phyloP scores from a whole-genome alignment of 306 rosid species.

The Ormosia semicastrata region DNA sequence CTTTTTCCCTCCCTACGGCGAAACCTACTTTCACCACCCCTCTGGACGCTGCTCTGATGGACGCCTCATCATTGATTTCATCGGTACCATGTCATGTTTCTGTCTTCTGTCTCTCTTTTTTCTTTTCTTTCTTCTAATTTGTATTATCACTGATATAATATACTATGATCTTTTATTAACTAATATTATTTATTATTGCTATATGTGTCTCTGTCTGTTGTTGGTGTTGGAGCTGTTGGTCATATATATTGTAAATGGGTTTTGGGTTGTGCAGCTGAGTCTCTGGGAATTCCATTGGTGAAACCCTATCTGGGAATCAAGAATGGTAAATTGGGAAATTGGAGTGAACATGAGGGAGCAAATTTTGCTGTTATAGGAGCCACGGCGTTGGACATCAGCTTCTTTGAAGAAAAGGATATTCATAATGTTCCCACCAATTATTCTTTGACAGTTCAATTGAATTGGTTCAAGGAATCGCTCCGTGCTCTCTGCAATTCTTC shows the following conservation, averaged over 20 bases:
- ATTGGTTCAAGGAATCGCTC: slow-evolving; percentile 50
- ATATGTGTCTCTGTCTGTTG: background rate
- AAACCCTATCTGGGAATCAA: slow-evolving; percentile 41
- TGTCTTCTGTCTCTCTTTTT: too few relatives aligned
- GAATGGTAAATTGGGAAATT: slow-evolving; percentile 1
- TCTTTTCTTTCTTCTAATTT: background rate
- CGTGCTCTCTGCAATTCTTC: slow-evolving; percentile 37
- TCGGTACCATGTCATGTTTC: too few relatives aligned
- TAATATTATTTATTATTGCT: background rate
- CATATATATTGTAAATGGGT: background rate
- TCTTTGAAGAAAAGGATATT: slow-evolving; percentile 35
- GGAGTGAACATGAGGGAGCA: slow-evolving; percentile 22
- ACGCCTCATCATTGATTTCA: slow-evolving; percentile 73
- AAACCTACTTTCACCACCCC: slow-evolving; percentile 57
- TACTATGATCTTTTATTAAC: background rate
- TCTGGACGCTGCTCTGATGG: slow-evolving; percentile 81
- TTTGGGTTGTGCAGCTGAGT: slow-evolving; percentile 42
- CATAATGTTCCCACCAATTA: background rate
- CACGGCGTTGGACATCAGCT: slow-evolving; percentile 37
- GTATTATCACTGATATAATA: too few relatives aligned
- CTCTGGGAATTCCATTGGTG: slow-evolving; percentile 41
- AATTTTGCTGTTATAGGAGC: slow-evolving; percentile 72
- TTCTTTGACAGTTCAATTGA: slow-evolving; percentile 44
- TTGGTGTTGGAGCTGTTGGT: background rate
- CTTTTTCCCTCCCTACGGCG: slow-evolving; percentile 55